phyloP scores from a whole-genome alignment of 345 rosid species.

The Rhodamnia argentea region DNA sequence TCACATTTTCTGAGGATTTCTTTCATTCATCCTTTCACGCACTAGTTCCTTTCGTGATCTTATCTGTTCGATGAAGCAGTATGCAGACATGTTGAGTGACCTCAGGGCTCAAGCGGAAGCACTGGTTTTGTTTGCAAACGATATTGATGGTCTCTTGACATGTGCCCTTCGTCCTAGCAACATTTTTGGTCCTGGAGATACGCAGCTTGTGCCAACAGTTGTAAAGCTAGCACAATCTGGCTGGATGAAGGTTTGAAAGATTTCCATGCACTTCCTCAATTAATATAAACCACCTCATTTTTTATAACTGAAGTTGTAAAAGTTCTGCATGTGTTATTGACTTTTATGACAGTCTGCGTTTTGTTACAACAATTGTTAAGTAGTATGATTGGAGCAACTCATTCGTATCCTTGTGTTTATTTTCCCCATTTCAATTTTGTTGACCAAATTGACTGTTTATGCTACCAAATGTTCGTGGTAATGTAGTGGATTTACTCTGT shows the following conservation, averaged over 20 bases:
- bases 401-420: neutral
- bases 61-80: conserved; percentile 30
- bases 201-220: conserved; percentile 43
- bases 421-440: neutral
- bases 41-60: neutral
- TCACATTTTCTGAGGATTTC: neutral
- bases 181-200: conserved; percentile 85
- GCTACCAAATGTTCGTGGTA: neutral
- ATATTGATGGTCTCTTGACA: conserved; percentile 72
- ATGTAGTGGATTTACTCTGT: neutral
- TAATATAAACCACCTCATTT: neutral
- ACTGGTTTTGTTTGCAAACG: conserved; percentile 58
- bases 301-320: neutral
- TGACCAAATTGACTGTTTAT: neutral
- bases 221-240: conserved; percentile 65
- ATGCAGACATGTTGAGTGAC: conserved; percentile 53
- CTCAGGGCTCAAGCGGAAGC: conserved; percentile 94
- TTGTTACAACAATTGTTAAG: neutral
- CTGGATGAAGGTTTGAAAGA: conserved; percentile 61
- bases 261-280: neutral
- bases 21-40: neutral
- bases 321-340: neutral
- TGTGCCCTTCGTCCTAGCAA: conserved; percentile 88
- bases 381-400: neutral
- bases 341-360: neutral